Evolutionary conservation across 805 yeast genomes (phyloP), one percentile per base, ranked within the genome.

Genomic region (Metschnikowia similis): DNA sequence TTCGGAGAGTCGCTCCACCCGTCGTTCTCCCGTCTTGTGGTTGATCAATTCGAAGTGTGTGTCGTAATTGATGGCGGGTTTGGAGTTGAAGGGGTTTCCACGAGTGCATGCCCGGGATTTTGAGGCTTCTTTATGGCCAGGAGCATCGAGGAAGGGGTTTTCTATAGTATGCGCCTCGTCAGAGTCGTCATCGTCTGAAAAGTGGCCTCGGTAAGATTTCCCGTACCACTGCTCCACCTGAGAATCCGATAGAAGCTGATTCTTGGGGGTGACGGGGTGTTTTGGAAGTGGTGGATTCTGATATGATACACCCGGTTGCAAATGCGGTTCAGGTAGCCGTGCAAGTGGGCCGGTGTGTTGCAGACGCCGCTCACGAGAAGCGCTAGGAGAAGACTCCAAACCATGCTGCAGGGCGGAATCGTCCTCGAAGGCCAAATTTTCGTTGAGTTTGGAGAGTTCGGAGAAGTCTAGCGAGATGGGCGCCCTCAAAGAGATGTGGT

Each of bases 21-120:
- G 58, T 28, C 64, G 65, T 49, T 73, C 64, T 2, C 80, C 80
- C 0, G 77, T 74, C 46, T 67, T 69, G 50, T 66, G 69, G 58
- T 75, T 69, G 31, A 74, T 55, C 51, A 67, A 59, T 52, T 76
- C 80, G 46, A 71, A 61, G 43, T 70, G 72, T 13, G 69, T 62
- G 17, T 67, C 69, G 50, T 66, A 72, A 46, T 68, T 65, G n/a
- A 44, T 61, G 38, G n/a, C 17, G 27, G 31, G 14, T 48, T 39
- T 48, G 42, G 11, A 28, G 30, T 60, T 29, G 48, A 70, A 66
- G n/a, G 75, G 73, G 50, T 69, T 70, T 10, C 39, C 28, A 14
- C 34, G 31, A 26, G 39, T 16, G 8, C 27, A 26, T 11, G 21
- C 16, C 10, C 34, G 17, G 10, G 34, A 16, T 29, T 39, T 39